Evolutionary conservation across 257 asterid genomes (phyloP).

Genomic region (Ilex asprella): DNA sequence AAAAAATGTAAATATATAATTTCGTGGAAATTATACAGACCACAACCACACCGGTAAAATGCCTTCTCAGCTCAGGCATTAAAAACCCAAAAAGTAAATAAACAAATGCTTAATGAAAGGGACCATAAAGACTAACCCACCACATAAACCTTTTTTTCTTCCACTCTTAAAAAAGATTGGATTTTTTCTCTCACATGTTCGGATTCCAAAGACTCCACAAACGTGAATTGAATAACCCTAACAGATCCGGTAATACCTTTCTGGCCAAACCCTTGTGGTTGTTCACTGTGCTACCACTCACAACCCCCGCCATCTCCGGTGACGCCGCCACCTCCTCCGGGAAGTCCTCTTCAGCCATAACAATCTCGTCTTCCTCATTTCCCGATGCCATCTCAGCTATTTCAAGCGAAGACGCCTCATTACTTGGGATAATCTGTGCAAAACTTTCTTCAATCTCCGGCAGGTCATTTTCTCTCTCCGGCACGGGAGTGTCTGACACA

Average conservation of each 20-base stretch:
- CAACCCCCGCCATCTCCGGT: slow-evolving; percentile 23
- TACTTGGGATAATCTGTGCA: background rate
- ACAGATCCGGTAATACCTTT: slow-evolving; percentile 82
- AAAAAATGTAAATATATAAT: too few species aligned
- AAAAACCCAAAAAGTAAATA: background rate
- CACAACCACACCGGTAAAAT: too few species aligned
- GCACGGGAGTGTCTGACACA: slow-evolving; percentile 7
- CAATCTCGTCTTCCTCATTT: slow-evolving; percentile 9
- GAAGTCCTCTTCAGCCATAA: background rate
- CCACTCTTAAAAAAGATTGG: slow-evolving; percentile 7
- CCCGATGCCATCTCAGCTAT: background rate
- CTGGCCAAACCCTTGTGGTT: slow-evolving; percentile 66
- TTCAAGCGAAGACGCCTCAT: background rate
- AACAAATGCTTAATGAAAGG: background rate
- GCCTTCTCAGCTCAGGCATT: too few species aligned
- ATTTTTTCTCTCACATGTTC: slow-evolving; percentile 33
- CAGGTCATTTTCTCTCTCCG: slow-evolving; percentile 12
- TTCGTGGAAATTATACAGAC: too few species aligned
- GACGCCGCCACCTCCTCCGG: slow-evolving; percentile 14
- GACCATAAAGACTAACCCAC: slow-evolving; percentile 2
- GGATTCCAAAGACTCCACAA: slow-evolving; percentile 93
- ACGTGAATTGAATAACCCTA: slow-evolving; percentile 75
- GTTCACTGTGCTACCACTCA: slow-evolving; percentile 11
- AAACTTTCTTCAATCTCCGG: slow-evolving; percentile 5
- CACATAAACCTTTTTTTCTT: slow-evolving; percentile 1